Conservation (phyloP, 495 filamentous ascomycete species). For the Daldinia decipiens region DNA sequence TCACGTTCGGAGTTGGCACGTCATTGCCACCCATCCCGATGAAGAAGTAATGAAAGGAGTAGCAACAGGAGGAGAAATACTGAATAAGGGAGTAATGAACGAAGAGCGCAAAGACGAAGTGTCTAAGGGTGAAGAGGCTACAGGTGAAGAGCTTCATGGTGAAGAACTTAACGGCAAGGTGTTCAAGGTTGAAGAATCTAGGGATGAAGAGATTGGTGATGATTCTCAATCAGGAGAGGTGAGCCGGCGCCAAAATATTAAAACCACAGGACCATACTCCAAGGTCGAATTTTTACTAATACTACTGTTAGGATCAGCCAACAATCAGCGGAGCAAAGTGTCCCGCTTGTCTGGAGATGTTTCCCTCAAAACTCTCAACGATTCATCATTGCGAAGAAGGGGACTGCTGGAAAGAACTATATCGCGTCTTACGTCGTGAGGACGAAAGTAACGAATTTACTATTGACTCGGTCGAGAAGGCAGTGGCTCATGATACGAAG, state of each 20-base stretch:
- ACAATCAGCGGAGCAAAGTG: not conserved
- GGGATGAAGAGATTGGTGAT: not conserved
- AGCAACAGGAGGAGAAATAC: not conserved
- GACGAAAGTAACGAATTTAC: not conserved
- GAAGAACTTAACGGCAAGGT: not conserved
- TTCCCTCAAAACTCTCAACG: not conserved
- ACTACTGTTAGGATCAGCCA: not conserved
- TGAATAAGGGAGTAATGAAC: not conserved
- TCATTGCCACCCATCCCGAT: no score
- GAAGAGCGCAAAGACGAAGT: not conserved
- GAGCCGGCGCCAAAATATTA: not conserved
- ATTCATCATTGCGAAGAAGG: conserved; percentile 17
- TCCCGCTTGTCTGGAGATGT: not conserved
- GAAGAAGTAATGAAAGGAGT: not conserved
- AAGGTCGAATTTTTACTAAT: conserved; percentile 1
- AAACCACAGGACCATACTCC: not conserved
- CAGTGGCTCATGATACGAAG: not conserved
- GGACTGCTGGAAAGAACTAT: not conserved
- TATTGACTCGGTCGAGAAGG: not conserved
- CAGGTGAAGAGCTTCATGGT: not conserved
- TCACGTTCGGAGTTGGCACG: not conserved
- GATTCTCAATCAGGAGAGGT: conserved; percentile 8
- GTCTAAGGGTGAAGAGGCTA: not conserved
- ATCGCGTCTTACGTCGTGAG: not conserved
- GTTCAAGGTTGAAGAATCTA: not conserved